phyloP scores from a whole-genome alignment of 805 yeast species.

The Barnettozyma salicaria region DNA sequence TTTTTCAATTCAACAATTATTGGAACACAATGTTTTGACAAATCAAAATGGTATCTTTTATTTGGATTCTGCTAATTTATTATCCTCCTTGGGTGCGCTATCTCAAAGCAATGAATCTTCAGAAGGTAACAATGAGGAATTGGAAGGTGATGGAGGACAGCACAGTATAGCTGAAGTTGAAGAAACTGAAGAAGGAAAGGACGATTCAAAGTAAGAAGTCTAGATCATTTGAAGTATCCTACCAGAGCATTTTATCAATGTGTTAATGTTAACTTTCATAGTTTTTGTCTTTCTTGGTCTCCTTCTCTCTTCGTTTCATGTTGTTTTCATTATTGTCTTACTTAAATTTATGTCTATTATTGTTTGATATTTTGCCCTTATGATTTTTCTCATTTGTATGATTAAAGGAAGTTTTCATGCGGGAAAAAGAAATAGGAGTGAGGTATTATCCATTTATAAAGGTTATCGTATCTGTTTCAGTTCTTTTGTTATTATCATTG shows the following conservation, averaged over 20 bases:
- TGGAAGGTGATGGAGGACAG: conserved; percentile 15
- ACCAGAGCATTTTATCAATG: too few species aligned
- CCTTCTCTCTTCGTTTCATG: too few species aligned
- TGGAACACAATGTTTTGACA: conserved; percentile 27
- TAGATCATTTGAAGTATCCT: background rate
- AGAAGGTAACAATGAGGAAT: conserved; percentile 8
- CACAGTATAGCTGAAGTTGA: conserved; percentile 16
- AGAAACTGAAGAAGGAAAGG: conserved; percentile 18
- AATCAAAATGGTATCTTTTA: conserved; percentile 52
- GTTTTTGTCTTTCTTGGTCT: too few species aligned
- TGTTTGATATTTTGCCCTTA: too few species aligned
- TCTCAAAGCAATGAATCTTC: conserved; percentile 4
- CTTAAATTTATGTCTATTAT: too few species aligned
- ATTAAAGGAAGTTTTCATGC: too few species aligned
- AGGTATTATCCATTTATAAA: too few species aligned
- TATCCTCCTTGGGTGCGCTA: conserved; percentile 39
- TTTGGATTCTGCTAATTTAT: conserved; percentile 55
- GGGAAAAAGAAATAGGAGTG: too few species aligned
- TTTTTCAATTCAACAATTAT: conserved; percentile 27
- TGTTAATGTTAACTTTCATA: too few species aligned
- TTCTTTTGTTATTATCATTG: background rate
- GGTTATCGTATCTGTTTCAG: background rate
- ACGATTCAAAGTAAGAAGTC: conserved; percentile 4
- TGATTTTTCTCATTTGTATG: too few species aligned
- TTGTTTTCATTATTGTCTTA: too few species aligned